Base-by-base conservation (phyloP, 1,139 yeast species). In the Pichia terricola region DNA sequence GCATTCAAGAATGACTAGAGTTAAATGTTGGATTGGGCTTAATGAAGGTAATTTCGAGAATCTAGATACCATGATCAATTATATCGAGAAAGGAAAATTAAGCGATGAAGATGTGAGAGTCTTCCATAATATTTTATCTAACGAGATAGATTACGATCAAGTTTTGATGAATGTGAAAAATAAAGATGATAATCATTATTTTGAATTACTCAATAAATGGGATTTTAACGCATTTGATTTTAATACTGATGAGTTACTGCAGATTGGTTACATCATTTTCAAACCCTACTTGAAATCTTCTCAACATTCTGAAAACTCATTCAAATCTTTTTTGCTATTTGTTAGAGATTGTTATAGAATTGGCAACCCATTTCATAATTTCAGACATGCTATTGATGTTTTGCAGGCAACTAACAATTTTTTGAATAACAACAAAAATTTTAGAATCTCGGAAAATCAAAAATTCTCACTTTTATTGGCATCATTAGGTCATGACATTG, bases 371-470 rank as follows among this genome's bases (percentile, higher is more conserved):
- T 91, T 89, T 67, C 98, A 91, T 66, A 89, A 89, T 65, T 91
- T 88, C 60, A 77, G 95, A 53, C 98, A 91, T 64, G 96, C 96
- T 0, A 85, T 87, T 16, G 98, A 91, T 64, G 98, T 91, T 6
- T 67, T 89, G 59, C 98, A 91, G 65, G 96, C 95, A 1, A 79
- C 91, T 41, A 82, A 81, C 63, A 79, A 74, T 59, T 79, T 78
- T 52, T 63, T 81, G 35, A 62, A 75, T 5, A 16, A 16, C 22
- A 16, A 16, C 22, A 16, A 16, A 16, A 16, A 16, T 16, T 16
- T 16, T 16, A 61, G 5, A 11, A 11, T 11, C 22, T 11, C 22
- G 7, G 41, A 35, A n/a, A 22, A 22, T 11, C 22, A 11, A 10
- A 22, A 34, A 11, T 11, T 53, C 35, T 76, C 80, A 0, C 65